Evolutionary conservation across 2,329 filamentous ascomycete species (phyloP).

Genomic region (Thelonectria discophora): DNA sequence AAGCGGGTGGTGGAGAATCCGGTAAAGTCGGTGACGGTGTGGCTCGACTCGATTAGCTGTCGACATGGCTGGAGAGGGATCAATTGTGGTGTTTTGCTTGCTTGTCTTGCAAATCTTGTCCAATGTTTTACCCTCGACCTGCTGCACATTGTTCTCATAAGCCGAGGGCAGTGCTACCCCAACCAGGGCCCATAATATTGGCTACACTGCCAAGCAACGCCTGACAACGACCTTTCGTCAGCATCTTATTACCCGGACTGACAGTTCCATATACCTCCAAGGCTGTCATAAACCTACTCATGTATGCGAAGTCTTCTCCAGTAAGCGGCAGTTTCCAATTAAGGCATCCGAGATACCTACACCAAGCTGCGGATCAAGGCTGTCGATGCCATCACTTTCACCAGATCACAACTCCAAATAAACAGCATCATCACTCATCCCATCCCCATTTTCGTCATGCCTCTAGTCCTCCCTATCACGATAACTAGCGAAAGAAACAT

Average conservation of each 20-base stretch:
- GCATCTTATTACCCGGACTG: background rate
- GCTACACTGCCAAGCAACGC: background rate
- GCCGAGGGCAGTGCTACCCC: background rate
- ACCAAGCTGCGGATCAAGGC: too few relatives aligned
- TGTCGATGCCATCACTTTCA: background rate
- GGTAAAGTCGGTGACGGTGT: constrained; percentile 19
- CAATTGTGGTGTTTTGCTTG: too few relatives aligned
- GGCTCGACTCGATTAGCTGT: constrained; percentile 8
- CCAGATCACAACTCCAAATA: background rate
- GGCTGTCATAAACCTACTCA: background rate
- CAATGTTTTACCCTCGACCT: background rate
- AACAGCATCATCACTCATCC: background rate
- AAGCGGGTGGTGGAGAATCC: constrained; percentile 16
- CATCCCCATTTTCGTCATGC: background rate
- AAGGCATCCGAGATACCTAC: too few relatives aligned
- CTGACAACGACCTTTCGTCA: background rate
- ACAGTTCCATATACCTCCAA: too few relatives aligned
- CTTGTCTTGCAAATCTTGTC: background rate
- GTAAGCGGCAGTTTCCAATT: too few relatives aligned
- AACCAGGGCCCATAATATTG: constrained; percentile 5
- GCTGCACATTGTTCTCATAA: background rate
- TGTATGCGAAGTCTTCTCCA: background rate
- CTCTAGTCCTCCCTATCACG: background rate
- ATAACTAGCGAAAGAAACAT: background rate
- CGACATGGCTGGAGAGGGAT: background rate